Evolutionary conservation across 306 rosid genomes (phyloP).

Genomic region (Oemleria cerasiformis): DNA sequence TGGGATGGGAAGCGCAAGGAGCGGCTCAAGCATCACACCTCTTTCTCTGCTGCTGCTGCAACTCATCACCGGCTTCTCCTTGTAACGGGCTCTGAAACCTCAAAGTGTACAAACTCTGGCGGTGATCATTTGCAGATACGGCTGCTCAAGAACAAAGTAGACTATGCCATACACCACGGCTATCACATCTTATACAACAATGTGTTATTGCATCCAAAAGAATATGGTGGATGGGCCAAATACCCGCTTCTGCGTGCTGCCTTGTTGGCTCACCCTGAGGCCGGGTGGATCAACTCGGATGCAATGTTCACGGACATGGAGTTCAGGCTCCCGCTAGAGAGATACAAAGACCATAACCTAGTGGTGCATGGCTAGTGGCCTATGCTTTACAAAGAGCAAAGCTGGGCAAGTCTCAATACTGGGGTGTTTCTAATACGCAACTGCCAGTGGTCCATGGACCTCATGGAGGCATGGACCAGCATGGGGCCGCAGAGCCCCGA

Average conservation of each 20-base stretch:
- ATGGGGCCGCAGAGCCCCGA: constrained; percentile 81
- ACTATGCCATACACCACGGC: constrained; percentile 68
- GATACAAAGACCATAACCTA: constrained; percentile 59
- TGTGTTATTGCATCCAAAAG: constrained; percentile 46
- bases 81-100: constrained; percentile 73
- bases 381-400: constrained; percentile 41
- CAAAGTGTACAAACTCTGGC: constrained; percentile 53
- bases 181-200: constrained; percentile 68
- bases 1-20: constrained; percentile 67
- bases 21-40: constrained; percentile 58
- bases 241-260: constrained; percentile 67
- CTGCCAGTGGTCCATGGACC: constrained; percentile 84
- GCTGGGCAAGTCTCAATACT: constrained; percentile 84
- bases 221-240: constrained; percentile 67
- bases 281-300: constrained; percentile 89
- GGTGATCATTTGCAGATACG: constrained; percentile 65
- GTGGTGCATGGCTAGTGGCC: constrained; percentile 68
- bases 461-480: constrained; percentile 66
- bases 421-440: constrained; percentile 76
- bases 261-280: constrained; percentile 79
- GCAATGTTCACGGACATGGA: constrained; percentile 83
- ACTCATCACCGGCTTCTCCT: constrained; percentile 32
- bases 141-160: constrained; percentile 77
- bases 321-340: constrained; percentile 53
- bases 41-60: constrained; percentile 35